Conservation (phyloP, 352 stramenopile species). For the Elongisporangium prolatum region DNA sequence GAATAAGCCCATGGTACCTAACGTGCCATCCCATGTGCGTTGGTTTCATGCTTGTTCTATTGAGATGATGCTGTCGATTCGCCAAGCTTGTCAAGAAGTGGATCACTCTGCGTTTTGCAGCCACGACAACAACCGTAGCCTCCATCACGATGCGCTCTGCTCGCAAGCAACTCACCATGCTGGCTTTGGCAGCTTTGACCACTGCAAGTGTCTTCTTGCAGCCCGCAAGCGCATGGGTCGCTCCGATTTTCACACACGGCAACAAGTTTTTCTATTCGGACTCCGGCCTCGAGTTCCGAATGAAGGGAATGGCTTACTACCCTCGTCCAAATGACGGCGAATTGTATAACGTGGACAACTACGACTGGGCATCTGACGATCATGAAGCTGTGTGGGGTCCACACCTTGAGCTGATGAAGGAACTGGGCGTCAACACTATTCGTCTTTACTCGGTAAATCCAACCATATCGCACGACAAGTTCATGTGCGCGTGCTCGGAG, state of each 20-base stretch:
- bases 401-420: conserved; percentile 46
- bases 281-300: conserved; percentile 56
- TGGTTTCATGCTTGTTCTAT: no score
- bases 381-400: conserved; percentile 47
- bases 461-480: conserved; percentile 59
- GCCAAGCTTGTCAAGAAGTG: no score
- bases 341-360: conserved; percentile 41
- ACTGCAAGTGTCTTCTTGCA: neutral
- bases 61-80: no score
- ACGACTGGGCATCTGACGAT: conserved; percentile 62
- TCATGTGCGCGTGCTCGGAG: conserved; percentile 69
- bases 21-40: no score
- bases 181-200: no score
- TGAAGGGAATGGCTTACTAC: conserved; percentile 73
- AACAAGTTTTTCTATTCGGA: conserved; percentile 85
- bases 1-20: no score
- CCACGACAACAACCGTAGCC: no score
- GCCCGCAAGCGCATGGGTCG: conserved; percentile 31
- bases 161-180: no score
- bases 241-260: conserved; percentile 48
- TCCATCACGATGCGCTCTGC: no score
- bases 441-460: conserved; percentile 66
- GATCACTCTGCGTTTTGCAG: no score
- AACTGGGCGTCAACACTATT: conserved; percentile 60
- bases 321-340: conserved; percentile 57